These are phyloP conservation scores for Candida ponderosae DNA, from an alignment of 805 yeast genomes.

Conservation along the genomic window DNA sequence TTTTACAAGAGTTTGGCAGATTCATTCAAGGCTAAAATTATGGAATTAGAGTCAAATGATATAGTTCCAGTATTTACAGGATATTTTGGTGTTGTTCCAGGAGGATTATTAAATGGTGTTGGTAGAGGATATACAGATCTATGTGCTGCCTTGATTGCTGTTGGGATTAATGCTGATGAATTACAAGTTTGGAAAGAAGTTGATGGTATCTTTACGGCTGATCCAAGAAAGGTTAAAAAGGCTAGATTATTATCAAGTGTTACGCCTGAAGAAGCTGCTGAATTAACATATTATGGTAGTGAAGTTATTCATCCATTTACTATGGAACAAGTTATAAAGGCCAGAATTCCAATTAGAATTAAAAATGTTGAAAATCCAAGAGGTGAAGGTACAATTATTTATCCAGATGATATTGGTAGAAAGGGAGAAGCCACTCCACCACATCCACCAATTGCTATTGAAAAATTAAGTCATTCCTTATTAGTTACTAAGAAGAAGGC, in stretches of 20 bases:
- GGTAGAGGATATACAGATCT: conserved; percentile 98
- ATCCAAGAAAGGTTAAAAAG: conserved; percentile 88
- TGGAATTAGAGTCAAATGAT: conserved; percentile 28
- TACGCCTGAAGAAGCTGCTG: conserved; percentile 98
- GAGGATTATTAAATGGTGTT: conserved; percentile 85
- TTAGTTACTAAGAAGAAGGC: conserved; percentile 46
- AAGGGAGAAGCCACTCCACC: conserved; percentile 90
- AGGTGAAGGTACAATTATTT: conserved; percentile 92
- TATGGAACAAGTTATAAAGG: conserved; percentile 97
- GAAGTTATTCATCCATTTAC: conserved; percentile 99
- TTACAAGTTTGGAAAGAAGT: conserved; percentile 98
- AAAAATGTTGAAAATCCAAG: conserved; percentile 90
- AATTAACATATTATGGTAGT: conserved; percentile 93
- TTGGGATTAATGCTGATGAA: conserved; percentile 87
- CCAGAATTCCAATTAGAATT: conserved; percentile 92
- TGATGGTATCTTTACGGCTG: conserved; percentile 98
- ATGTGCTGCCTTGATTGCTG: conserved; percentile 95
- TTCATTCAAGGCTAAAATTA: conserved; percentile 42
- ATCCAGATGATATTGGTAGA: conserved; percentile 82
- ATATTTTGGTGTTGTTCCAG: conserved; percentile 92
- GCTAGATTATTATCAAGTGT: conserved; percentile 82
- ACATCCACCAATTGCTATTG: conserved; percentile 79
- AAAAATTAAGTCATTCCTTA: conserved; percentile 29
- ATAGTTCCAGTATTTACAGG: conserved; percentile 91
- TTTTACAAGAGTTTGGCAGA: conserved; percentile 53